Evolutionary conservation across 352 stramenopile species (phyloP).

Genomic region (Phytophthora melonis): DNA sequence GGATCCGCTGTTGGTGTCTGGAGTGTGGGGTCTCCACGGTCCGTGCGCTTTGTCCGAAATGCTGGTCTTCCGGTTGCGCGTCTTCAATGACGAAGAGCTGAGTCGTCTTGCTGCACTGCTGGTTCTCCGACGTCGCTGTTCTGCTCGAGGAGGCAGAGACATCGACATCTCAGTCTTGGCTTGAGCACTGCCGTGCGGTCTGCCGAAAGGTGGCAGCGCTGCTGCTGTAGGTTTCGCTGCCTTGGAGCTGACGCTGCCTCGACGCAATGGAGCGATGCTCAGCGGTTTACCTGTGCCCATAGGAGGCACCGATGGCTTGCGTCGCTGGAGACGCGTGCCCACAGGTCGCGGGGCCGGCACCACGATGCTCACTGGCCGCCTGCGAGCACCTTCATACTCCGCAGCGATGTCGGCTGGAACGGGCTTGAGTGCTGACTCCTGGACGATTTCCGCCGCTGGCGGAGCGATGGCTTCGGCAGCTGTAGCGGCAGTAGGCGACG

Average conservation of each 20-base stretch:
- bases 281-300: conserved; percentile 3
- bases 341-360: conserved; percentile 7
- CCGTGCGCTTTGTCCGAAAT: conserved; percentile 10
- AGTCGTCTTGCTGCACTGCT: conserved; percentile 16
- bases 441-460: conserved; percentile 16
- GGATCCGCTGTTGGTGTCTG: conserved; percentile 13
- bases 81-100: conserved; percentile 3
- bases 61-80: conserved; percentile 14
- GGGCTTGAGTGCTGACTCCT: conserved; percentile 36
- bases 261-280: conserved; percentile 8
- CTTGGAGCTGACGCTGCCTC: conserved; percentile 10
- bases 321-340: conserved; percentile 27
- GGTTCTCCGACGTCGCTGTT: conserved; percentile 11
- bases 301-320: conserved; percentile 20
- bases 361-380: conserved; percentile 18
- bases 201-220: conserved; percentile 15
- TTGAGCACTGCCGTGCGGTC: conserved; percentile 1
- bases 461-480: conserved; percentile 23
- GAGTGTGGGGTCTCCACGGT: conserved; percentile 9
- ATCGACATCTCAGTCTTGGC: conserved; percentile 8
- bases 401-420: conserved; percentile 35
- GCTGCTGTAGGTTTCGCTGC: not conserved
- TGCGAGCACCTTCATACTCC: conserved; percentile 21
- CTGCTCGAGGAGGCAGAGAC: conserved; percentile 5
- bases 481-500: conserved; percentile 31